Base-by-base conservation (phyloP, 169 alveolate species). In the Plasmodium blacklocki region DNA sequence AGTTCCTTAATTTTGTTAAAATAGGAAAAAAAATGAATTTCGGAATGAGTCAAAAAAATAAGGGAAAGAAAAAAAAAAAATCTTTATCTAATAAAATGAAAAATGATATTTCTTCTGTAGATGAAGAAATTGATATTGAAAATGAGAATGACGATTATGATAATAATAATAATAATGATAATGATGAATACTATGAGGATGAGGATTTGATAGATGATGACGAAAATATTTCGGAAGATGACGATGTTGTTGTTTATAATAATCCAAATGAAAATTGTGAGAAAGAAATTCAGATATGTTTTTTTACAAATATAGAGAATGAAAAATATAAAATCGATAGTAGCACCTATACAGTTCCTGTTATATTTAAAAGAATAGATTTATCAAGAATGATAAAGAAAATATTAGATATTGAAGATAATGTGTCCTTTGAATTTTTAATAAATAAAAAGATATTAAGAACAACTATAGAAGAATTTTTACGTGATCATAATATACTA, bases 381-480 rank as follows among this genome's bases (percentile, higher is more conserved):
- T 58, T 83, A 47, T 83, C 91, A 50, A 83, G 85, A 58, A 83
- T 83, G 91, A 29, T 83, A 60, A 83, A 83, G 59, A 60, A 68
- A 32, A 56, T 83, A 73, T 39, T 83, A 32, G 63, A 59, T 70
- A 56, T 83, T 68, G 47, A 83, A 12, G 91, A 71, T 54, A 83
- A 70, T 62, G 52, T 83, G 8, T 67, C 91, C 21, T 83, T 83
- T 60, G 91, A 83, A 15, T 83, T 83, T 83, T 68, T 83, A 58
- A 83, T 83, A 68, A 83, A 68, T 70, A 32, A 83, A 19, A 68
- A 83, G 70, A 68, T 83, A n/a, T 54, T 83, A 83, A 83, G 91
- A 83, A 56, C 85, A 39, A 68, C 91, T 12, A 68, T 83, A 68
- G 80, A 58, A 68, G 91, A 83, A 19, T 83, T 83, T 60, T 45